Conservation (phyloP, 2,329 filamentous ascomycete genomes). For the Knufia petricola region DNA sequence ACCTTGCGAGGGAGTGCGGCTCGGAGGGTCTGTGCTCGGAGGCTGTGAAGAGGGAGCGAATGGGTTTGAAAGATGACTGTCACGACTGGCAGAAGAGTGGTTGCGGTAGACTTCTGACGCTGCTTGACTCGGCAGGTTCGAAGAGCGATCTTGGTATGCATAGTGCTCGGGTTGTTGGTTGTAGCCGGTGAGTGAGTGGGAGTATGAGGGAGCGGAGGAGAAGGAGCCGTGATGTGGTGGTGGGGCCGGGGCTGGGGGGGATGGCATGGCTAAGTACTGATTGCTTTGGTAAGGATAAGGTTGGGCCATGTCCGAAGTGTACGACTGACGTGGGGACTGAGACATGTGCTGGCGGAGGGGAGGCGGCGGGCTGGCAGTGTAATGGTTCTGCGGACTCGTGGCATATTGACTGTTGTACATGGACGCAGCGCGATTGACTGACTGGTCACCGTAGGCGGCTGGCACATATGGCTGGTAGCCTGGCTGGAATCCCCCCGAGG, state of each 20-base stretch:
- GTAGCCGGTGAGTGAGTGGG: slow-evolving; percentile 19
- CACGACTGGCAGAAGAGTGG: slow-evolving; percentile 21
- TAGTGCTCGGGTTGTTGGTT: slow-evolving; percentile 16
- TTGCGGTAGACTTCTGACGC: slow-evolving; percentile 19
- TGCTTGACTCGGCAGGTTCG: slow-evolving; percentile 12
- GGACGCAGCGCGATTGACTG: slow-evolving; percentile 15
- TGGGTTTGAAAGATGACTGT: slow-evolving; percentile 24
- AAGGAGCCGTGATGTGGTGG: slow-evolving; percentile 32
- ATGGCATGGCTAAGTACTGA: slow-evolving; percentile 11
- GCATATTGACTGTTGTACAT: slow-evolving; percentile 19
- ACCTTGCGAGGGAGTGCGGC: slow-evolving; percentile 43
- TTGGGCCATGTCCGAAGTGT: not conserved
- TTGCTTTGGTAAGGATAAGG: slow-evolving; percentile 1
- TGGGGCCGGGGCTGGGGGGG: slow-evolving; percentile 30
- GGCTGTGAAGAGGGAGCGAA: slow-evolving; percentile 29
- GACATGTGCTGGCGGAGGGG: slow-evolving; percentile 16
- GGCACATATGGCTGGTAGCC: slow-evolving; percentile 41
- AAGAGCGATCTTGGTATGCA: slow-evolving; percentile 9
- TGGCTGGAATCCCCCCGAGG: slow-evolving; percentile 3
- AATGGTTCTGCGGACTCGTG: slow-evolving; percentile 24
- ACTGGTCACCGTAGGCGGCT: slow-evolving; percentile 36
- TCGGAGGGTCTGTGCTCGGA: slow-evolving; percentile 39
- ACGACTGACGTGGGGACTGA: not conserved
- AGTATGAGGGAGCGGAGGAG: slow-evolving; percentile 29
- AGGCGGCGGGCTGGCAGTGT: slow-evolving; percentile 26